These are phyloP conservation scores for Echium plantagineum DNA, from an alignment of 257 asterid species.

Conservation along the genomic window DNA sequence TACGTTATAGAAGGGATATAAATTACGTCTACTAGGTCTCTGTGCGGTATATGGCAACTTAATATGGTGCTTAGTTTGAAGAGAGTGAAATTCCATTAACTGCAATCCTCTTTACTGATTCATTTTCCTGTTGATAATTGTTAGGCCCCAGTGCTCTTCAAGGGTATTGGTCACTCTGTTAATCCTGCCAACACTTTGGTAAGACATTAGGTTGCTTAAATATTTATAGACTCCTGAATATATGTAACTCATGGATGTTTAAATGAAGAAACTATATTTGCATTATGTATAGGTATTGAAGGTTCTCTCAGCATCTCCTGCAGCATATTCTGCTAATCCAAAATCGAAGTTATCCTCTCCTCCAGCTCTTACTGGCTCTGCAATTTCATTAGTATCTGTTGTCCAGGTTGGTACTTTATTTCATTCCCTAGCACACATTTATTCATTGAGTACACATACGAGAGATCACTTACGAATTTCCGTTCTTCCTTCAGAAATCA, in stretches of 20 bases:
- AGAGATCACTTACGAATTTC: background rate
- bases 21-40: background rate
- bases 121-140: slow-evolving; percentile 3
- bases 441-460: background rate
- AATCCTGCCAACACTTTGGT: slow-evolving; percentile 76
- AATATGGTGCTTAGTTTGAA: background rate
- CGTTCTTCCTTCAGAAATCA: background rate
- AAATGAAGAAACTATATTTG: slow-evolving; percentile 6
- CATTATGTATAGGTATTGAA: slow-evolving; percentile 38
- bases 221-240: background rate
- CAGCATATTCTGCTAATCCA: slow-evolving; percentile 80
- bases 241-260: background rate
- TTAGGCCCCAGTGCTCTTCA: slow-evolving; percentile 82
- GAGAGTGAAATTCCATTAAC: background rate
- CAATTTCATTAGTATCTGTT: slow-evolving; percentile 67
- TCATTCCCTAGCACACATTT: background rate
- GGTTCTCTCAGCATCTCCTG: slow-evolving; percentile 73
- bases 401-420: slow-evolving; percentile 51
- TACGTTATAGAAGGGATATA: background rate
- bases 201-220: slow-evolving; percentile 8
- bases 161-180: slow-evolving; percentile 76
- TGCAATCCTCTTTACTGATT: slow-evolving; percentile 3
- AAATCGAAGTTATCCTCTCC: slow-evolving; percentile 56
- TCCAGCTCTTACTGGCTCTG: slow-evolving; percentile 62
- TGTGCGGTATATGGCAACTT: background rate